These are phyloP conservation scores for Tylopilus vinaceipallidus DNA, from an alignment of 768 basidiomycete genomes.

Conservation along the genomic window DNA sequence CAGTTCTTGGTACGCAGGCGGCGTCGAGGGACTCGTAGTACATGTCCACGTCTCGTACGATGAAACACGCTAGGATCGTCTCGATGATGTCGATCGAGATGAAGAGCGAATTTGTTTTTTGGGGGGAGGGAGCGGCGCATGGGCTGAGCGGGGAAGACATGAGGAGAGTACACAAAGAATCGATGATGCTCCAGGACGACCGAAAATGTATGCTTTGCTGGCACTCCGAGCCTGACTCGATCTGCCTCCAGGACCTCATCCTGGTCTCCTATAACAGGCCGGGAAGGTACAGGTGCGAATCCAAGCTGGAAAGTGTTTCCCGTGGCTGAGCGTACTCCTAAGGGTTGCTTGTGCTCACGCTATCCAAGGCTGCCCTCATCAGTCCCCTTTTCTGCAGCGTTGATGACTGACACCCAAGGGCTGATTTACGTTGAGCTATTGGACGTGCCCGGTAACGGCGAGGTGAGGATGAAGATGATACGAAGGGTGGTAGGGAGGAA, in stretches of 20 bases:
- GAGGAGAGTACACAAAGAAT: no score
- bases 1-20: slow-evolving; percentile 94
- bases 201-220: slow-evolving; percentile 58
- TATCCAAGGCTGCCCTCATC: slow-evolving; percentile 46
- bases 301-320: slow-evolving; percentile 61
- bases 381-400: slow-evolving; percentile 74
- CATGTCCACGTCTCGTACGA: slow-evolving; percentile 95
- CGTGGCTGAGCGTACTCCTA: slow-evolving; percentile 43
- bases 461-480: no score
- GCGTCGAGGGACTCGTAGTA: slow-evolving; percentile 87
- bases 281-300: slow-evolving; percentile 66
- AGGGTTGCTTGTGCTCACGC: slow-evolving; percentile 43
- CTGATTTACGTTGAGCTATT: slow-evolving; percentile 90
- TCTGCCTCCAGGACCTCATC: slow-evolving; percentile 33
- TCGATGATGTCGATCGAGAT: slow-evolving; percentile 98
- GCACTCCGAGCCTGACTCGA: slow-evolving; percentile 44
- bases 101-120: no score
- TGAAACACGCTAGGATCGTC: slow-evolving; percentile 96
- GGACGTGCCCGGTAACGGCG: slow-evolving; percentile 84
- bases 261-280: slow-evolving; percentile 30
- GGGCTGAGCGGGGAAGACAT: no score
- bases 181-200: slow-evolving; percentile 67
- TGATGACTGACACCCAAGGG: slow-evolving; percentile 64
- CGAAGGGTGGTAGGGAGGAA: slow-evolving; percentile 93
- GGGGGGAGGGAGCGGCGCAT: no score